Evolutionary conservation across 2,329 filamentous ascomycete species (phyloP), one percentile per base, ranked within the genome.

Genomic region (Calonectria henricotiae): DNA sequence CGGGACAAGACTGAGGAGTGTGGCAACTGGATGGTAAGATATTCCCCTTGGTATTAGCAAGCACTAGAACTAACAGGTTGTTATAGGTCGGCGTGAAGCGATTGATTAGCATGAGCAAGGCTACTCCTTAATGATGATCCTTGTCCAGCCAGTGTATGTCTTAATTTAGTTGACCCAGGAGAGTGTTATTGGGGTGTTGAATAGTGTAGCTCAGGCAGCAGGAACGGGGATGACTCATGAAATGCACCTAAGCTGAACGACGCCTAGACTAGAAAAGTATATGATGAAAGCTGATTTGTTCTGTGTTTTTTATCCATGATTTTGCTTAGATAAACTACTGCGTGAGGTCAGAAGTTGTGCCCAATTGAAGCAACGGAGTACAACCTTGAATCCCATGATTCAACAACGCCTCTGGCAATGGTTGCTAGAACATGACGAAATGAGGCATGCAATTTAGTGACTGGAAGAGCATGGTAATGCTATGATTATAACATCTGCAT

Each of bases 1-100:
- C 89, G 89, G 63, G 91, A 94, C 81, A 93, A 92, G 85, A 92
- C 89, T 1, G 92, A 94, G 54, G 93, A 96, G 80, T 95, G 93
- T 80, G 93, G 93, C 65, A 92, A 94, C 79, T 96, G 94, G 94
- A 95, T 96, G 92, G 93, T 95, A 86, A 86, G 91, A 85, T 62
- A 32, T 25, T 13, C 51, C 32, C 12, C 7, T 35, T n/a, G 35
- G 8, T 41, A 15, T 15, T 12, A 39, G n/a, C 6, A 23, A 20
- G 23, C 15, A 12, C 51, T 44, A 6, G 69, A 27, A 73, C 86
- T 90, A 85, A 90, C 78, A 32, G 13, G 13, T 58, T 46, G 15
- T 61, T 70, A 49, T 72, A 93, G 91, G 90, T 93, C 76, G 93
- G 93, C 78, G 89, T 95, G 51, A 95, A 94, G 83, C 88, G 93